Base-by-base conservation (phyloP, 73 alveolate species). In the Paraurostyla sp. region DNA sequence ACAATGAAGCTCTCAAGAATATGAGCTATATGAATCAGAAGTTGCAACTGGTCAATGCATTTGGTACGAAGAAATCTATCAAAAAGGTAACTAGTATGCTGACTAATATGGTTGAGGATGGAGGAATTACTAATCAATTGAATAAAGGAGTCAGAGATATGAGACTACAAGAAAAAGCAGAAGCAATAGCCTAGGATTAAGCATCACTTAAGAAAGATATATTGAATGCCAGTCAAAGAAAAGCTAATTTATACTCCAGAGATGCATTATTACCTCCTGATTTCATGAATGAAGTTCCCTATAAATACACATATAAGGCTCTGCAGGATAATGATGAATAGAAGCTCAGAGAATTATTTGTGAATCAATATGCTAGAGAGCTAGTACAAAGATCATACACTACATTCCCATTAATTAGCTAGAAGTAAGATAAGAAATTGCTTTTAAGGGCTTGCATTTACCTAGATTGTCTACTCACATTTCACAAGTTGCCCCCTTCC, bases 91-190 rank as follows among this genome's bases (percentile, higher is more conserved):
- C 89, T 32, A 51, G 80, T 0, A 78, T 51, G 89, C 63, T 78
- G 45, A 78, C 76, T 9, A 78, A 78, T 52, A 78, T 78, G 89
- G 29, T 78, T 40, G 86, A 73, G 35, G 86, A 73, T 45, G 76
- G 80, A 51, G 87, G 87, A 7, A 73, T 73, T 15, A 73, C 69
- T 27, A 29, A 54, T 25, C 4, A 50, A 45, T 29, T 6, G 3
- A 35, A 50, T 50, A 73, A 73, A 71, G 87, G 87, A 7, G 80
- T 78, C 38, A 78, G 78, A 35, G 89, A 78, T 54, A 38, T 6
- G 41, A 46, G 89, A 36, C 60, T 78, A 3, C 62, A 45, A 20
- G 89, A 54, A 13, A 46, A 54, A 25, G 89, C 89, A 2, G 54
- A 51, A 13, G n/a, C 27, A 32, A 51, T 78, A 3, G 78, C 13